Conservation (phyloP, 495 filamentous ascomycete species). For the Penicillium paxilli region DNA sequence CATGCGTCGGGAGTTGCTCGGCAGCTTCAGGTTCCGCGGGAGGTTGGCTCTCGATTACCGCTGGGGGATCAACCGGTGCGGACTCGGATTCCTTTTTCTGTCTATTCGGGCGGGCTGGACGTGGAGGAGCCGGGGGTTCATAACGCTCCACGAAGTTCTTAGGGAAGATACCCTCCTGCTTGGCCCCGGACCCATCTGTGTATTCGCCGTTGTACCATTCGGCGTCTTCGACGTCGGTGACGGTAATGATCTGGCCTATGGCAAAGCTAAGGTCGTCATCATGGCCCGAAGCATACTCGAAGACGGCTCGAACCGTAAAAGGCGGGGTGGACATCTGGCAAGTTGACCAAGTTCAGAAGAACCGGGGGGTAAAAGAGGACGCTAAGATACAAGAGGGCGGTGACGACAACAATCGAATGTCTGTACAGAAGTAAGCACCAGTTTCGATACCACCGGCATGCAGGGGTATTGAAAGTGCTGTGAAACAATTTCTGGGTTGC, state of each 20-base stretch:
- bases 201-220: constrained; percentile 98
- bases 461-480: constrained; percentile 7
- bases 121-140: constrained; percentile 85
- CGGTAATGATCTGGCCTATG: constrained; percentile 85
- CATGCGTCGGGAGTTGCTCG: constrained; percentile 23
- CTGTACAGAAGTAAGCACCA: constrained; percentile 22
- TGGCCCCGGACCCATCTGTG: constrained; percentile 66
- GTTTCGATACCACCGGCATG: constrained; percentile 18
- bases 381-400: constrained; percentile 17
- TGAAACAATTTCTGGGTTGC: constrained; percentile 3
- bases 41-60: constrained; percentile 28
- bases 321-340: constrained; percentile 70
- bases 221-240: constrained; percentile 85
- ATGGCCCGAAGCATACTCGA: constrained; percentile 86
- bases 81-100: constrained; percentile 69
- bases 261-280: constrained; percentile 92
- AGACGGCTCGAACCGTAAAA: constrained; percentile 94
- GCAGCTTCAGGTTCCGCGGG: constrained; percentile 42
- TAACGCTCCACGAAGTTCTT: constrained; percentile 96
- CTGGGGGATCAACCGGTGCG: constrained; percentile 35
- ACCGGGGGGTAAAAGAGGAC: constrained; percentile 20
- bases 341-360: constrained; percentile 24
- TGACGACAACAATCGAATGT: constrained; percentile 15
- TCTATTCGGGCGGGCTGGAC: constrained; percentile 69
- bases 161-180: constrained; percentile 89